These are phyloP conservation scores for Epichloe sp. DNA, from an alignment of 2,329 filamentous ascomycete genomes.

Conservation along the genomic window DNA sequence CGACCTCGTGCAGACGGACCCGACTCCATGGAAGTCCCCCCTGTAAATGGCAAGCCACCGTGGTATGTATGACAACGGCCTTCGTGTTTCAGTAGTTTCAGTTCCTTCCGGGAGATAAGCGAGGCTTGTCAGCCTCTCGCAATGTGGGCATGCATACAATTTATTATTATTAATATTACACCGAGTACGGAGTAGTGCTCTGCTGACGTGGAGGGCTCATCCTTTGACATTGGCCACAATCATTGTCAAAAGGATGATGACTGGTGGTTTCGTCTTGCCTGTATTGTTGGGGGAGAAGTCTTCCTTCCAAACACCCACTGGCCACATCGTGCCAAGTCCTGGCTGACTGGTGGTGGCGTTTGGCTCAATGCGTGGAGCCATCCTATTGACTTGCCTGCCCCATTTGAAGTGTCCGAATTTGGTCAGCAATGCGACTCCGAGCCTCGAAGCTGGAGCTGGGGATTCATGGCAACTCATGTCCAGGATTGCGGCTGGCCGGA, in stretches of 20 bases:
- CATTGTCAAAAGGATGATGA: background rate
- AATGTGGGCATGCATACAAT: background rate
- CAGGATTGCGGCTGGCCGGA: too few relatives aligned
- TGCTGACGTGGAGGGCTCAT: background rate
- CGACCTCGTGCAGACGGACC: background rate
- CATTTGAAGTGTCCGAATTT: background rate
- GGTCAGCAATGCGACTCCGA: background rate
- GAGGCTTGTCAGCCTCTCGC: background rate
- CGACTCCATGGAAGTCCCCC: background rate
- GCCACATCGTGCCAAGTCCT: background rate
- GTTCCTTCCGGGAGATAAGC: background rate
- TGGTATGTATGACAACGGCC: background rate
- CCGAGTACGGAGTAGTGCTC: background rate
- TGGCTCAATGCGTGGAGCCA: background rate
- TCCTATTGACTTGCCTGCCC: background rate
- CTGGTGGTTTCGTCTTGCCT: background rate
- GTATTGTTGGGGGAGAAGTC: background rate
- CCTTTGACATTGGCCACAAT: background rate
- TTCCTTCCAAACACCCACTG: background rate
- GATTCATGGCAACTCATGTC: background rate
- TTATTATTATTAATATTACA: too few relatives aligned
- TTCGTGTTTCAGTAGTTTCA: conserved; percentile 1
- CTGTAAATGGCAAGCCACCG: background rate
- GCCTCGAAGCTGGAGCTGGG: background rate
- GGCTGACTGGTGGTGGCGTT: background rate